phyloP scores from a whole-genome alignment of 768 basidiomycete genomes.

The Boletus subcaerulescens region DNA sequence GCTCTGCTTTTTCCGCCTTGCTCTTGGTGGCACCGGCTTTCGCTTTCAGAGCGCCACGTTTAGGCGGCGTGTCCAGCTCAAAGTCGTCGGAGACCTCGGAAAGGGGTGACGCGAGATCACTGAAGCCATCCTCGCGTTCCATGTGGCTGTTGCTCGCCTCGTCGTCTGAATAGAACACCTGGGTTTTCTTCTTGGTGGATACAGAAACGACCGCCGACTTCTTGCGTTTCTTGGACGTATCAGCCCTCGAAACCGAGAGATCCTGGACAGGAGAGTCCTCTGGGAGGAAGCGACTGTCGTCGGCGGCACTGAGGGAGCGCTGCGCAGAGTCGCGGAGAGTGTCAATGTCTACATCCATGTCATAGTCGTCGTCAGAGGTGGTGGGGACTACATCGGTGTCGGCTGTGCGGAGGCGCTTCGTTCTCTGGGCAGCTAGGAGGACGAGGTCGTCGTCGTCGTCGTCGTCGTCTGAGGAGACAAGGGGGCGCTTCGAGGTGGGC shows the following conservation, averaged over 20 bases:
- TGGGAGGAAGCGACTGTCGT: slow-evolving; percentile 25
- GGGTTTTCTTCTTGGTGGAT: slow-evolving; percentile 18
- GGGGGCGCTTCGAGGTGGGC: slow-evolving; percentile 21
- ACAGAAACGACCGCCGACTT: slow-evolving; percentile 14
- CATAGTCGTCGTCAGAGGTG: slow-evolving; percentile 46
- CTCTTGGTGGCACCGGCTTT: slow-evolving; percentile 24
- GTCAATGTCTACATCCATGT: slow-evolving; percentile 41
- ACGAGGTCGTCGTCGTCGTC: slow-evolving; percentile 23
- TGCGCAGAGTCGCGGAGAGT: slow-evolving; percentile 22
- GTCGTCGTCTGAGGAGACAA: slow-evolving; percentile 38
- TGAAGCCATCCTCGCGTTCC: slow-evolving; percentile 25
- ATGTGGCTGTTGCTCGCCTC: slow-evolving; percentile 27
- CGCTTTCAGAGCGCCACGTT: slow-evolving; percentile 22
- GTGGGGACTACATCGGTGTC: slow-evolving; percentile 27
- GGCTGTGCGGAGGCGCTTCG: slow-evolving; percentile 26
- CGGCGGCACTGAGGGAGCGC: slow-evolving; percentile 6
- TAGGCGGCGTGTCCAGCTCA: slow-evolving; percentile 20
- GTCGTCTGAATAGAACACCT: slow-evolving; percentile 29
- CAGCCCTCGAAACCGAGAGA: background rate
- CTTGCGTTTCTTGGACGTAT: slow-evolving; percentile 10
- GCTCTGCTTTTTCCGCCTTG: slow-evolving; percentile 24
- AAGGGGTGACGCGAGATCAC: slow-evolving; percentile 23
- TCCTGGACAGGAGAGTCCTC: background rate
- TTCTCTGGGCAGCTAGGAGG: slow-evolving; percentile 46
- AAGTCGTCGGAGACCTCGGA: slow-evolving; percentile 26